A percentile compares a stretch with the other conserved stretches of the same genome.
Evolutionary conservation across 495 filamentous ascomycete genomes (phyloP).

Genomic region (Cetradonia linearis): DNA sequence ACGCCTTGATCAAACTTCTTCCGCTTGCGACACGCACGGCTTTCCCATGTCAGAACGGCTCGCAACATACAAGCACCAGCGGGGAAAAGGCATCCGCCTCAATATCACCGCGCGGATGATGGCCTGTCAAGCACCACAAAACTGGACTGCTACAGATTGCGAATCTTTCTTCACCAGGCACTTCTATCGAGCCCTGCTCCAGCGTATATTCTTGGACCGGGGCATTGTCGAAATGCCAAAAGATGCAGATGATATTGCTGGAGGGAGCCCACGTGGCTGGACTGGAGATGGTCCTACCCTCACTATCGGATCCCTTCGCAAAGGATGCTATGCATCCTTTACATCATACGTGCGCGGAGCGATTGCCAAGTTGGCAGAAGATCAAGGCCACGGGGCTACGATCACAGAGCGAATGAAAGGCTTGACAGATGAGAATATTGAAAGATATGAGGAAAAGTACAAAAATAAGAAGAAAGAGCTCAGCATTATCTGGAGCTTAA

Average conservation of each 20-base stretch:
- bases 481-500: slow-evolving; percentile 79
- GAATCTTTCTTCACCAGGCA: slow-evolving; percentile 85
- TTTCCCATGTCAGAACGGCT: slow-evolving; percentile 82
- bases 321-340: slow-evolving; percentile 70
- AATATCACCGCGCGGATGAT: slow-evolving; percentile 97
- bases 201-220: slow-evolving; percentile 77
- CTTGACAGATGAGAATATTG: slow-evolving; percentile 65
- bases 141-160: slow-evolving; percentile 76
- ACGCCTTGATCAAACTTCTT: slow-evolving; percentile 47
- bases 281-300: slow-evolving; percentile 50
- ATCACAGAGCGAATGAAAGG: slow-evolving; percentile 49
- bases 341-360: slow-evolving; percentile 70
- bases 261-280: slow-evolving; percentile 27
- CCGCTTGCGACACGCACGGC: slow-evolving; percentile 68
- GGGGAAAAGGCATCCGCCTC: slow-evolving; percentile 56
- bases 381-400: slow-evolving; percentile 44
- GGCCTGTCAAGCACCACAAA: slow-evolving; percentile 88
- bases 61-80: slow-evolving; percentile 44
- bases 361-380: slow-evolving; percentile 53
- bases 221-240: slow-evolving; percentile 55
- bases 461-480: slow-evolving; percentile 65
- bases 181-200: slow-evolving; percentile 83
- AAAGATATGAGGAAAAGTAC: slow-evolving; percentile 55
- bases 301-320: slow-evolving; percentile 76
- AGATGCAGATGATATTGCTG: slow-evolving; percentile 30